A percentile compares a stretch with the other conserved stretches of the same genome.
Conservation (phyloP, 768 basidiomycete species). For the Agrocybe pediades region DNA sequence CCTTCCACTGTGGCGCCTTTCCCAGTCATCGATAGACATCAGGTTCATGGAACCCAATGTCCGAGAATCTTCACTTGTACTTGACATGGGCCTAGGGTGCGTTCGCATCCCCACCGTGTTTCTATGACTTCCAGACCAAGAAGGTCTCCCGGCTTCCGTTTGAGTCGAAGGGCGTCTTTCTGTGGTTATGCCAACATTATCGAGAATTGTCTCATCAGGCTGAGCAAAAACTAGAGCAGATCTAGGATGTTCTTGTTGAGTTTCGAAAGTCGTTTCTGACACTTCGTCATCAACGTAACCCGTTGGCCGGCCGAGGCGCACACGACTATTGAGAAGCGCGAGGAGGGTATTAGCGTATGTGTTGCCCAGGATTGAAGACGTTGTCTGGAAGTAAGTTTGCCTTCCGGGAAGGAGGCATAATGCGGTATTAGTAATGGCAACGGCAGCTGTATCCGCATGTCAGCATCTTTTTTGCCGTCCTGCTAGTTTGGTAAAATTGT, state of each 20-base stretch:
- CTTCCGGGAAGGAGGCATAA: slow-evolving; percentile 7
- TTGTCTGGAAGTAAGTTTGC: slow-evolving; percentile 11
- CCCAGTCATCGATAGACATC: background rate
- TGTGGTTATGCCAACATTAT: background rate
- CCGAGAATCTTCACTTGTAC: background rate
- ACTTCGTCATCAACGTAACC: slow-evolving; percentile 7
- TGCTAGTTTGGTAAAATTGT: background rate
- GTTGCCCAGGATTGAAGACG: slow-evolving; percentile 1
- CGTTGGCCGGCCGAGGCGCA: slow-evolving; percentile 4
- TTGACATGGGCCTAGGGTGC: background rate
- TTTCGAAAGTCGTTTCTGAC: background rate
- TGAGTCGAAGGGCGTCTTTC: background rate
- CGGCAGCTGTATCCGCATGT: background rate
- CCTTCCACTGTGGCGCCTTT: background rate
- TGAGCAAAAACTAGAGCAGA: background rate
- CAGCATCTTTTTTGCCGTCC: too few relatives aligned
- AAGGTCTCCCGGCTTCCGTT: background rate
- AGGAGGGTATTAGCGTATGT: slow-evolving; percentile 9
- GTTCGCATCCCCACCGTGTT: background rate
- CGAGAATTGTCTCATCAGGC: background rate
- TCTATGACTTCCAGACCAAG: background rate
- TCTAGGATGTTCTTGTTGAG: background rate
- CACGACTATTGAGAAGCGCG: slow-evolving; percentile 7
- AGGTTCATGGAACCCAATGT: background rate
- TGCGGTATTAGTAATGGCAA: slow-evolving; percentile 7